Base-by-base conservation (phyloP, 352 stramenopile genomes). In the Globisporangium yorkense region DNA sequence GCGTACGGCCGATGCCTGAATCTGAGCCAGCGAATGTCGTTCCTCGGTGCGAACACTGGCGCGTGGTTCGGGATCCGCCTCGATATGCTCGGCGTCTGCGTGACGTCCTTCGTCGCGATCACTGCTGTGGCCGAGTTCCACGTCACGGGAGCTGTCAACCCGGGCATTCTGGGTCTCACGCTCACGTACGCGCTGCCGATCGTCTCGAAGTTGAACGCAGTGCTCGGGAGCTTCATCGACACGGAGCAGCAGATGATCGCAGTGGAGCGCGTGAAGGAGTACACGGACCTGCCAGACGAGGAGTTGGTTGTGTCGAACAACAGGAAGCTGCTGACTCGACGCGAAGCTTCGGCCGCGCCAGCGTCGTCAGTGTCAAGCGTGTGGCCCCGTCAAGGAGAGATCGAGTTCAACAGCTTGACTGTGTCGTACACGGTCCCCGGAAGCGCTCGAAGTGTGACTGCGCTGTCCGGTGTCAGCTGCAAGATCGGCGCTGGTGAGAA, bases 211-310 rank as follows among this genome's bases (percentile, higher is more conserved):
- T 62, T 96, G n/a, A 96, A 95, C 46, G 74, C 80, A 0, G 76
- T 94, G 18, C 67, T 97, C 15, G 84, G 81, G 5, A 88, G 79
- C 31, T 94, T 97, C 27, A 71, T 94, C 37, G 86, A 92, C 49
- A 96, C 88, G 1, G 90, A 97, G 67, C 88, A 92, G 27, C 82
- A 97, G 43, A 95, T 97, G 83, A 91, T 97, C n/a, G 78, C 82
- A 5, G 87, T 97, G 15, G 89, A 97, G 65, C 84, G 89, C 16
- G 74, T 97, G 29, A 79, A 84, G 33, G 88, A 96, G 65, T 97
- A 96, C 70, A 57, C 67, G 0, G 68, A 74, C 51, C 53, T 94
- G 8, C 61, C 76, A 1, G 54, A 66, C 6, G 84, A 92, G 61
- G 76, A 84, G 52, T n/a, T 41, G 1, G 50, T 69, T 5, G 59